phyloP scores from a whole-genome alignment of 164 flowering plant genomes.

The Houttuynia cordata region DNA sequence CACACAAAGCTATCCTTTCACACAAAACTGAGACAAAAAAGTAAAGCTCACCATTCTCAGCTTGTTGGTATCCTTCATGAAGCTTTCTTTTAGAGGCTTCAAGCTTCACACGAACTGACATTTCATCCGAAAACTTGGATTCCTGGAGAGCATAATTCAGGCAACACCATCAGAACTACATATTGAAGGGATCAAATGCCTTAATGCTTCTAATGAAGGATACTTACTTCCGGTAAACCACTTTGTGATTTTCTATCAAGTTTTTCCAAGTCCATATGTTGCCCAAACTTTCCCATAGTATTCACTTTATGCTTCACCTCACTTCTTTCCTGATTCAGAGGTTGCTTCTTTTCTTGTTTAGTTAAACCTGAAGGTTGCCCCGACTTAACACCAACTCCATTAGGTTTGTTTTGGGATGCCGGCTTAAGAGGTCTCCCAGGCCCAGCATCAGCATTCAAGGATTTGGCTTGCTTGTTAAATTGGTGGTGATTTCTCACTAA shows the following conservation, averaged over 20 bases:
- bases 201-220: not conserved
- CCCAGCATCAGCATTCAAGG: conserved; percentile 21
- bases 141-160: conserved; percentile 21
- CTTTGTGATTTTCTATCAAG: conserved; percentile 26
- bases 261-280: conserved; percentile 12
- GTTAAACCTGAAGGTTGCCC: conserved; percentile 8
- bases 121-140: conserved; percentile 30
- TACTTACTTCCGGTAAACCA: conserved; percentile 35
- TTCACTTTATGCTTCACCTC: not conserved
- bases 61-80: conserved; percentile 70
- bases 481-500: conserved; percentile 15
- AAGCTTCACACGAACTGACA: conserved; percentile 29
- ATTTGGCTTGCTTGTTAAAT: conserved; percentile 26
- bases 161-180: not conserved
- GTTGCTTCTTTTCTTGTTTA: not conserved
- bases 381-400: conserved; percentile 17
- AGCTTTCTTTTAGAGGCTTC: conserved; percentile 66
- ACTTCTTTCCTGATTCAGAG: not conserved
- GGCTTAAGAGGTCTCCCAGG: conserved; percentile 43
- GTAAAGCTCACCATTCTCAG: conserved; percentile 46
- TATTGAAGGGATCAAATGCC: not conserved
- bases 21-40: not conserved
- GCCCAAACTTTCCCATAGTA: not conserved
- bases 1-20: not conserved
- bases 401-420: conserved; percentile 18